phyloP scores from a whole-genome alignment of 805 yeast species.

The Suhomyces kilbournensis region DNA sequence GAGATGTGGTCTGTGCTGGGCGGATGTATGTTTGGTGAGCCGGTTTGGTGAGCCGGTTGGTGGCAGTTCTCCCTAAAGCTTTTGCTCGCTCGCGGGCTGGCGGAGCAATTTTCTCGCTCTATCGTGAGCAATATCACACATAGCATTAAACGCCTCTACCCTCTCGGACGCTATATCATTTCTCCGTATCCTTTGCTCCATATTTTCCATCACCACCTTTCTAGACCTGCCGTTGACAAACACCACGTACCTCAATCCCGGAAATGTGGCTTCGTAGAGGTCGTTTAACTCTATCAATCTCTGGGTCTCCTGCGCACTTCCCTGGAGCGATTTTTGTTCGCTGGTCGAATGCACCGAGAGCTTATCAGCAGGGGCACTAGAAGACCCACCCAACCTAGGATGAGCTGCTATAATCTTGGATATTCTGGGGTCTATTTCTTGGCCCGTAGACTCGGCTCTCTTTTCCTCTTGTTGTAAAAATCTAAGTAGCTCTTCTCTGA shows the following conservation, averaged over 20 bases:
- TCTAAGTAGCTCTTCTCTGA: constrained; percentile 36
- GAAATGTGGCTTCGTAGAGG: constrained; percentile 57
- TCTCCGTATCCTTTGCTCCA: constrained; percentile 43
- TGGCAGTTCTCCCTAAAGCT: too few relatives aligned
- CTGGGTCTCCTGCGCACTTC: constrained; percentile 46
- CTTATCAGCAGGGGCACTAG: constrained; percentile 21
- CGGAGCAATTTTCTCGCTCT: constrained; percentile 48
- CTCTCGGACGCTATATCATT: constrained; percentile 56
- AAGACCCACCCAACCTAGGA: constrained; percentile 67
- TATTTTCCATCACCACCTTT: constrained; percentile 48
- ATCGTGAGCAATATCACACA: constrained; percentile 89
- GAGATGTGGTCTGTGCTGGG: too few relatives aligned
- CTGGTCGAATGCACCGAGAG: constrained; percentile 62
- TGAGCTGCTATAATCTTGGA: constrained; percentile 79
- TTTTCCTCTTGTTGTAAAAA: constrained; percentile 25
- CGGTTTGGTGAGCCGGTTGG: too few relatives aligned
- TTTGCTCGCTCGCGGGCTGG: not conserved
- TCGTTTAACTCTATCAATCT: constrained; percentile 54
- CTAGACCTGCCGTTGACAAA: constrained; percentile 84
- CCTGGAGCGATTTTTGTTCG: constrained; percentile 68
- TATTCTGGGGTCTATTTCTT: constrained; percentile 23
- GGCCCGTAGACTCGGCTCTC: constrained; percentile 18
- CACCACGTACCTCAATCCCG: constrained; percentile 78
- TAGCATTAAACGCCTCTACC: constrained; percentile 70
- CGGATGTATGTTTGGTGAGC: too few relatives aligned